phyloP scores from a whole-genome alignment of 176 grass and related monocot species.

The Leersia perrieri region DNA sequence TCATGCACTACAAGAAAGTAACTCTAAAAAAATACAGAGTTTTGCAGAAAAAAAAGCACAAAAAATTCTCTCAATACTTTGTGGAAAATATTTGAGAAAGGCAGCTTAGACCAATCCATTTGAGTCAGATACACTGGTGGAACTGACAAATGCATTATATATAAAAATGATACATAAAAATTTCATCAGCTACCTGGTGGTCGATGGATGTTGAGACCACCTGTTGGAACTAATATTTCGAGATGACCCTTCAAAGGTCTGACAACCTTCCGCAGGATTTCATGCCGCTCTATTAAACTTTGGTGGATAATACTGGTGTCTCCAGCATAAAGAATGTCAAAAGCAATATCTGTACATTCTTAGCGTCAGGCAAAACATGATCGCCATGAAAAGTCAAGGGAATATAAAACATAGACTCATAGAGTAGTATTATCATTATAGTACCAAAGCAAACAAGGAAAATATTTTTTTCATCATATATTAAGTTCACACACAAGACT shows the following conservation, averaged over 20 bases:
- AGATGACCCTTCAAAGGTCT: constrained; percentile 79
- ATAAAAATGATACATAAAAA: neutral
- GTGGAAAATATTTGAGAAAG: neutral
- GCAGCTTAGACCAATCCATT: neutral
- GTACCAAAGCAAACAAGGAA: neutral
- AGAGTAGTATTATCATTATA: neutral
- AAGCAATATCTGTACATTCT: constrained; percentile 75
- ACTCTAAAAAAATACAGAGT: constrained; percentile 23
- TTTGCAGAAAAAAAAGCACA: neutral
- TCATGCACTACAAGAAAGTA: constrained; percentile 2
- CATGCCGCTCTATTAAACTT: constrained; percentile 75
- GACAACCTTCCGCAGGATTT: constrained; percentile 63
- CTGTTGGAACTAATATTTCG: constrained; percentile 81
- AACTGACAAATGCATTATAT: neutral
- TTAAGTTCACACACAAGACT: constrained; percentile 6
- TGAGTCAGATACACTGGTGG: neutral
- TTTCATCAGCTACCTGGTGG: constrained; percentile 48
- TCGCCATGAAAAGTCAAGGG: constrained; percentile 1
- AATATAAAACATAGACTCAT: constrained; percentile 21
- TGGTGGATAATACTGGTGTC: constrained; percentile 94
- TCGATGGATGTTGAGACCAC: constrained; percentile 65
- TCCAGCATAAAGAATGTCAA: constrained; percentile 96
- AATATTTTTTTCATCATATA: neutral
- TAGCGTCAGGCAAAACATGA: constrained; percentile 57
- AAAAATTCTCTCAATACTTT: neutral